Evolutionary conservation across 805 yeast species (phyloP).

Genomic region (Candida yuanshanica): DNA sequence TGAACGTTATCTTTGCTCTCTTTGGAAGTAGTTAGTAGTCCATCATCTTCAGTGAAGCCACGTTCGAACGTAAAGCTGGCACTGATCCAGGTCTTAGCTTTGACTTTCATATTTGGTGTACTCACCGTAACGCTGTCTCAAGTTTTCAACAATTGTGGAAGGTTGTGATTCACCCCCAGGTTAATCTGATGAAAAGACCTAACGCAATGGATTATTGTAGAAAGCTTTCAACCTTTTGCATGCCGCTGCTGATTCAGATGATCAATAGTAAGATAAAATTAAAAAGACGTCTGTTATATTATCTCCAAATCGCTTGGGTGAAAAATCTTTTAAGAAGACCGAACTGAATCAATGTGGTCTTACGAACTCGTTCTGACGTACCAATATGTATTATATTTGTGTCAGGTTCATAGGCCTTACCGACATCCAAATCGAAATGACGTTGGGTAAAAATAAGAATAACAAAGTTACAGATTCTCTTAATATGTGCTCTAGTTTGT

Average conservation of each 20-base stretch:
- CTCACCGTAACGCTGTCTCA: constrained; percentile 10
- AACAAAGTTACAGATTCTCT: too few relatives aligned
- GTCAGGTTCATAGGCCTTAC: too few relatives aligned
- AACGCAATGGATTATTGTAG: constrained; percentile 9
- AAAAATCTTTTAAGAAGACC: too few relatives aligned
- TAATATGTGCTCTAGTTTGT: too few relatives aligned
- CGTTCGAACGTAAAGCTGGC: constrained; percentile 5
- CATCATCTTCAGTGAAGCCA: constrained; percentile 8
- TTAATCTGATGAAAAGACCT: constrained; percentile 8
- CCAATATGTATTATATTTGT: too few relatives aligned
- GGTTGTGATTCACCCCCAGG: constrained; percentile 7
- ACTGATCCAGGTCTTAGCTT: constrained; percentile 5
- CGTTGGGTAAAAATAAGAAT: too few relatives aligned
- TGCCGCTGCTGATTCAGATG: constrained; percentile 6
- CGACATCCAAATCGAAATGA: too few relatives aligned
- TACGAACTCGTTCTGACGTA: too few relatives aligned
- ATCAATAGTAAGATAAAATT: too few relatives aligned
- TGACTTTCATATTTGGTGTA: constrained; percentile 8
- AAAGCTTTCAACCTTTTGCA: constrained; percentile 4
- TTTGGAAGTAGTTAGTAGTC: constrained; percentile 2
- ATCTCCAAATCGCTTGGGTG: too few relatives aligned
- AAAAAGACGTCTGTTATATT: too few relatives aligned
- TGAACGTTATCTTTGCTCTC: constrained; percentile 2
- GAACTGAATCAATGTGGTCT: too few relatives aligned
- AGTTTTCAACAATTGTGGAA: constrained; percentile 5